Base-by-base conservation (phyloP, 352 stramenopile genomes). In the Pythium phragmitis region DNA sequence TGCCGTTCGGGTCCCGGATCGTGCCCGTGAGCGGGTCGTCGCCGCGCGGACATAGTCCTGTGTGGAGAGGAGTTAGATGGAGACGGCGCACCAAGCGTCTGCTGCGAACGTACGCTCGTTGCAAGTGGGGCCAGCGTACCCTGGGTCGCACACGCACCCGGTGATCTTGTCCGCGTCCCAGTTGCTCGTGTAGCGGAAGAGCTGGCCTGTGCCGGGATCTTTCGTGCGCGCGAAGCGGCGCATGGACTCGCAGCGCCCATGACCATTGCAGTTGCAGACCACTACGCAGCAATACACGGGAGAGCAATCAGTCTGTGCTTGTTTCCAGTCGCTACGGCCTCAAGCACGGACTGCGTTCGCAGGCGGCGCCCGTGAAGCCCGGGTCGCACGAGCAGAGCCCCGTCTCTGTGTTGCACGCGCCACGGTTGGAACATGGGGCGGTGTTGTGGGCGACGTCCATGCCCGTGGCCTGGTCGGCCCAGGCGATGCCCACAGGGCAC, bases 361-460 rank as follows among this genome's bases (percentile, higher is more conserved):
- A 96, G 14, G 85, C 84, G 5, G 68, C 70, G n/a, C 87, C 87
- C 17, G 78, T 91, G 72, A 93, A 96, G 17, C 88, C 88, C 7
- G 71, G 4, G 45, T 83, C 70, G 23, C 88, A 96, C 4, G 59
- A 59, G 64, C 88, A 96, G 13, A 71, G 41, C 4, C 88, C 88
- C 0, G 79, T 76, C 11, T 81, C 72, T 1, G 65, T 57, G 61
- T 92, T 73, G 59, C 87, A 96, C 5, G 45, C 43, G 43, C 88
- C 86, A 7, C 81, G 74, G 60, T 98, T 98, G 2, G 88, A 96
- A 63, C 94, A 98, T 70, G 94, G 79, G 16, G 80, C 89, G 19
- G 79, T 48, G 58, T 91, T 85, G 77, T 98, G 94, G 19, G 88
- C 93, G 16, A 66, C 48, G 43, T 96, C 85, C 0, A 60, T 72